A percentile compares a stretch with the other conserved stretches of the same genome.
Conservation (phyloP, 1,284 basidiomycete genomes). For the Puccinia polysora region DNA sequence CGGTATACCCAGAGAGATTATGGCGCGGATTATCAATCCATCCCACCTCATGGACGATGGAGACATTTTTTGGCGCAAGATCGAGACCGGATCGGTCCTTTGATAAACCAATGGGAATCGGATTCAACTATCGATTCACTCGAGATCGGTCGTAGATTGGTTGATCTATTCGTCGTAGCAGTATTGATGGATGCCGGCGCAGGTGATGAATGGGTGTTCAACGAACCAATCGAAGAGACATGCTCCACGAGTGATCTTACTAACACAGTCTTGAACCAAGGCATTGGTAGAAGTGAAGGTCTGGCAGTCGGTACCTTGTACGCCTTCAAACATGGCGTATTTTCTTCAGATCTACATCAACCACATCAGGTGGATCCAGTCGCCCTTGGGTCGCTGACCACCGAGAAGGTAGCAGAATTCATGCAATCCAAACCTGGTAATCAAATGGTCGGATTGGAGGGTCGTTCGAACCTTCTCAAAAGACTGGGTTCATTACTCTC, state of each 20-base stretch:
- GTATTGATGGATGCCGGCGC: constrained; percentile 92
- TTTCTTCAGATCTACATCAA: constrained; percentile 64
- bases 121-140: constrained; percentile 54
- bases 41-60: constrained; percentile 85
- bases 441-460: constrained; percentile 84
- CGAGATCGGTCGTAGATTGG: constrained; percentile 67
- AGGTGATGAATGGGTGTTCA: constrained; percentile 74
- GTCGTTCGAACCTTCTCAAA: constrained; percentile 70
- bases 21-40: constrained; percentile 65
- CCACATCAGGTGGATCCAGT: constrained; percentile 74
- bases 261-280: constrained; percentile 45
- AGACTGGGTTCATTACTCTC: constrained; percentile 69
- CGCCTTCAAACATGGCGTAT: constrained; percentile 80
- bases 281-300: constrained; percentile 75
- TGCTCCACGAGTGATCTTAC: background rate
- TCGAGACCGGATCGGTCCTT: constrained; percentile 63
- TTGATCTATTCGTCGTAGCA: constrained; percentile 88
- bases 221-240: constrained; percentile 58
- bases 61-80: constrained; percentile 70
- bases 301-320: constrained; percentile 84
- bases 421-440: constrained; percentile 76
- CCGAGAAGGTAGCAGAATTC: constrained; percentile 62
- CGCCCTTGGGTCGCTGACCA: constrained; percentile 56
- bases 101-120: constrained; percentile 55
- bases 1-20: constrained; percentile 83